Percentiles rank a stretch among this genome's conserved stretches.
Conservation (phyloP, 257 asterid genomes). For the Asclepias syriaca region DNA sequence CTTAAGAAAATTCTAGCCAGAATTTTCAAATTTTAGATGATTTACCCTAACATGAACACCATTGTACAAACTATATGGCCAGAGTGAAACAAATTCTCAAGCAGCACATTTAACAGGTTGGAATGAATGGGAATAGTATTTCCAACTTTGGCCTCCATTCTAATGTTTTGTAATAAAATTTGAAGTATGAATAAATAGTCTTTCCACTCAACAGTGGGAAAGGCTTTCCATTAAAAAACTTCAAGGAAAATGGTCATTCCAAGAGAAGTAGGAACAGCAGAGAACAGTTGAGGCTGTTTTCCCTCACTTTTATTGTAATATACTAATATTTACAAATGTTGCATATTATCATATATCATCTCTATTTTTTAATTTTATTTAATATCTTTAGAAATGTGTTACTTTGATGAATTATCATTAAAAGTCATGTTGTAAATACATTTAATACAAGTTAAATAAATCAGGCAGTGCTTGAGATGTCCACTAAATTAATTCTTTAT, state of each 20-base stretch:
- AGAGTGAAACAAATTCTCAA: not conserved
- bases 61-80: not conserved
- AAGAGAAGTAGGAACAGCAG: not conserved
- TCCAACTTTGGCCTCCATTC: not conserved
- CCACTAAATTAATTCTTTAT: too few relatives aligned
- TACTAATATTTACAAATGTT: not conserved
- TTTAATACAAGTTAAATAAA: not conserved
- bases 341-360: not conserved
- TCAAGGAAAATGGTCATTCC: not conserved
- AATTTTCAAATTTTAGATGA: not conserved
- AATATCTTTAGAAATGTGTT: not conserved
- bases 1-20: not conserved
- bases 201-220: not conserved
- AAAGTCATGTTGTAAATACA: not conserved
- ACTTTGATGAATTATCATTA: not conserved
- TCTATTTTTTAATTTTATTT: not conserved
- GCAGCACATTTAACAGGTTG: not conserved
- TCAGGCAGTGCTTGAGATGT: too few relatives aligned
- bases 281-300: not conserved
- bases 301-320: not conserved
- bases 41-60: not conserved
- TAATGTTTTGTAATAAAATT: too few relatives aligned
- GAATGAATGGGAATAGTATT: not conserved
- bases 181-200: not conserved
- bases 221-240: too few relatives aligned